A percentile compares a stretch with the other conserved stretches of the same genome.
Conservation (phyloP, 2,329 filamentous ascomycete species). For the Orbilia brochopaga region DNA sequence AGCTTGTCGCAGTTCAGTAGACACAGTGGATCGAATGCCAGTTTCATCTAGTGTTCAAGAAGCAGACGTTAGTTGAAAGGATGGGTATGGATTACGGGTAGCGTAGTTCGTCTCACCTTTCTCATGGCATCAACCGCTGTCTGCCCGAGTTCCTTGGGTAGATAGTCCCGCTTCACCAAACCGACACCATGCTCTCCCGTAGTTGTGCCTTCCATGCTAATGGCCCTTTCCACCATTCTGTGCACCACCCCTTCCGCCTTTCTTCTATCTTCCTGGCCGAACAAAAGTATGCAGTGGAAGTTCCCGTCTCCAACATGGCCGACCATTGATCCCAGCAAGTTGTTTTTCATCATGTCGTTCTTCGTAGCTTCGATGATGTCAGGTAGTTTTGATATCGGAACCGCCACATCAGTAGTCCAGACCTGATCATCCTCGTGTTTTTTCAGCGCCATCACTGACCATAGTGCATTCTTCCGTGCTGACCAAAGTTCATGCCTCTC, state of each 20-base stretch:
- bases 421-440: conserved; percentile 67
- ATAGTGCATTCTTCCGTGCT: conserved; percentile 75
- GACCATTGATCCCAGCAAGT: conserved; percentile 69
- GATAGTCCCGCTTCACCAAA: conserved; percentile 81
- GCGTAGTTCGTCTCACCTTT: conserved; percentile 63
- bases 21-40: conserved; percentile 77
- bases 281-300: conserved; percentile 73
- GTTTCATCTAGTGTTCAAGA: conserved; percentile 68
- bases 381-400: conserved; percentile 73
- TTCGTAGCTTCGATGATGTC: conserved; percentile 78
- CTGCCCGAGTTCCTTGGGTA: conserved; percentile 76
- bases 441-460: conserved; percentile 72
- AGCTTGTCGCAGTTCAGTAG: conserved; percentile 74
- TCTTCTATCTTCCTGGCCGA: conserved; percentile 70
- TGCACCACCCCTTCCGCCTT: conserved; percentile 75
- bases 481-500: conserved; percentile 76
- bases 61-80: not conserved
- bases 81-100: conserved; percentile 1
- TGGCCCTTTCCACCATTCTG: conserved; percentile 82
- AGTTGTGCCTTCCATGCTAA: conserved; percentile 83
- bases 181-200: conserved; percentile 86
- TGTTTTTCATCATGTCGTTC: conserved; percentile 65
- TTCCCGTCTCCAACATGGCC: conserved; percentile 79
- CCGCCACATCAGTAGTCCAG: conserved; percentile 82
- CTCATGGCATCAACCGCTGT: conserved; percentile 81